A percentile compares a stretch with the other conserved stretches of the same genome.
Conservation (phyloP, 106 monocot species). For the Dendrobium chrysotoxum region DNA sequence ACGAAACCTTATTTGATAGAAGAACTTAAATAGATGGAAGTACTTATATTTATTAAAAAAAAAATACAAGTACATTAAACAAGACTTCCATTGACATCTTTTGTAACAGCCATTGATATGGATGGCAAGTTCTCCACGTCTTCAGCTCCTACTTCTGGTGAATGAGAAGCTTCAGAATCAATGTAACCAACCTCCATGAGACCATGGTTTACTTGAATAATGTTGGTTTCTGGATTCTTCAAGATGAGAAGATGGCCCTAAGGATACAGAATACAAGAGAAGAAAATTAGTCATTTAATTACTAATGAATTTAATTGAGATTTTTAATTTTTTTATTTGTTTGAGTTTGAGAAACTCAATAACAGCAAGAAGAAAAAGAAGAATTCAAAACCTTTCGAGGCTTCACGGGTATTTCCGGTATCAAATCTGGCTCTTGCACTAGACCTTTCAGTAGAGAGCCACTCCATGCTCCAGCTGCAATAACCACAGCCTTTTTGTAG, state of each 20-base stretch:
- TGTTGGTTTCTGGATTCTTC: conserved; percentile 41
- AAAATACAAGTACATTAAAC: not conserved
- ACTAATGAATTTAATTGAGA: too few relatives aligned
- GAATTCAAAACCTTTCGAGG: conserved; percentile 66
- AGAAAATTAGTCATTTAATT: too few relatives aligned
- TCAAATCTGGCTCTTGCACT: conserved; percentile 9
- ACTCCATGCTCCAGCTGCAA: conserved; percentile 82
- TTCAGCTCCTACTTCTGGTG: conserved; percentile 4
- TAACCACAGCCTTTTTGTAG: conserved; percentile 53
- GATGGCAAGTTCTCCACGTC: conserved; percentile 25
- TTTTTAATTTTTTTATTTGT: too few relatives aligned
- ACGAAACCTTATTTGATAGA: too few relatives aligned
- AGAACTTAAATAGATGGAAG: too few relatives aligned
- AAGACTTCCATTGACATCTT: conserved; percentile 56
- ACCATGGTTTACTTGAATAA: conserved; percentile 70
- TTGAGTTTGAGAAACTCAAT: too few relatives aligned
- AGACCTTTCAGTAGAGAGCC: conserved; percentile 46
- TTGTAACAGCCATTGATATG: conserved; percentile 77
- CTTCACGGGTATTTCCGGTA: conserved; percentile 55
- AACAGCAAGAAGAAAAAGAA: not conserved
- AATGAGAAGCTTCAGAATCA: conserved; percentile 38
- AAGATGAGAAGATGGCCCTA: conserved; percentile 81
- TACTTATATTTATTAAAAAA: too few relatives aligned
- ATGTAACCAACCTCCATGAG: conserved; percentile 85
- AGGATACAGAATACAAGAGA: conserved; percentile 12